Conservation (phyloP, 2,329 filamentous ascomycete genomes). For the Colletotrichum scovillei region DNA sequence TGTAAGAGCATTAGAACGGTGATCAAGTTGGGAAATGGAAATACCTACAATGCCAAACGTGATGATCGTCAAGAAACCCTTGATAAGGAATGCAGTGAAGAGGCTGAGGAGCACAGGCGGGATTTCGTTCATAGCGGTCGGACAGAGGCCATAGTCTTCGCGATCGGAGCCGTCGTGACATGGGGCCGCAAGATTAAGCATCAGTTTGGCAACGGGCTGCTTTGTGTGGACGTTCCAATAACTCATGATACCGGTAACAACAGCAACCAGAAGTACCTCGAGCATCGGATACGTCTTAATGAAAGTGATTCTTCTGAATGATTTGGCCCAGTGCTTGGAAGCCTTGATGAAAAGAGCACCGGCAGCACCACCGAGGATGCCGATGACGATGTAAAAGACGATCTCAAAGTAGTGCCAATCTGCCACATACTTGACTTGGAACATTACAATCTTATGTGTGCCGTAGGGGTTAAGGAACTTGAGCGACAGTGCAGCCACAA, state of each 20-base stretch:
- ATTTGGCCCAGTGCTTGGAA: conserved; percentile 87
- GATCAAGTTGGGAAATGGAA: background rate
- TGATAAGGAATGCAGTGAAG: conserved; percentile 85
- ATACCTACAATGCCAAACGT: conserved; percentile 85
- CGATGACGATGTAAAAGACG: conserved; percentile 84
- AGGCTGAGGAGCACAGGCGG: conserved; percentile 79
- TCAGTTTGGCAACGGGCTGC: conserved; percentile 87
- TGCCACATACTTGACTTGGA: conserved; percentile 88
- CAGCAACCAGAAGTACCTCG: conserved; percentile 88
- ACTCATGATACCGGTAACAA: conserved; percentile 84
- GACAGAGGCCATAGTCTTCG: conserved; percentile 82
- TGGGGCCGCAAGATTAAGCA: conserved; percentile 90
- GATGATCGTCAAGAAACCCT: conserved; percentile 86
- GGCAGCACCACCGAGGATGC: conserved; percentile 83
- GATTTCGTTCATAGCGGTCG: conserved; percentile 78
- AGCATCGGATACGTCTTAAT: conserved; percentile 88
- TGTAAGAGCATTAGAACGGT: conserved; percentile 44
- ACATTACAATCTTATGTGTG: conserved; percentile 95
- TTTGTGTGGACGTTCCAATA: conserved; percentile 96
- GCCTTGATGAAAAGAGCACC: conserved; percentile 98
- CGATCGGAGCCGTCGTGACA: conserved; percentile 76
- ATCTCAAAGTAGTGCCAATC: conserved; percentile 98
- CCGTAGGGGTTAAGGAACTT: conserved; percentile 98
- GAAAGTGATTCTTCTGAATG: conserved; percentile 81
- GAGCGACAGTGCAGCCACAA: conserved; percentile 88